Percentiles rank a stretch among this genome's conserved stretches.
phyloP scores from a whole-genome alignment of 2,329 filamentous ascomycete species.

The Chaetomium sp. region DNA sequence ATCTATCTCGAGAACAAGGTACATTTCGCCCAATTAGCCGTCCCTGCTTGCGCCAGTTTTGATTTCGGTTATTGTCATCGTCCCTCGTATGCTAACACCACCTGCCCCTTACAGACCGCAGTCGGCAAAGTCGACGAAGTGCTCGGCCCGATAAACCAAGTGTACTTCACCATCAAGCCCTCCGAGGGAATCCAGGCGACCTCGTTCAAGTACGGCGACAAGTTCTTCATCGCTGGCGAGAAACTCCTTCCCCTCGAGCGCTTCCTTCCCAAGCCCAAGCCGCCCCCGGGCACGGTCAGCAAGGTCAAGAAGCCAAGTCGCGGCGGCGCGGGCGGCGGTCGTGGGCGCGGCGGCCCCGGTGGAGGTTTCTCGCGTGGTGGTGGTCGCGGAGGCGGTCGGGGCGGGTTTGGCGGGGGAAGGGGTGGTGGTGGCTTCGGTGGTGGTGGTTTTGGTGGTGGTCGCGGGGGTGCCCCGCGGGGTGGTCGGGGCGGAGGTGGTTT shows the following conservation, averaged over 20 bases:
- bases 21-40: slow-evolving; percentile 9
- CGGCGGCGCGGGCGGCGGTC: slow-evolving; percentile 50
- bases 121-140: slow-evolving; percentile 98
- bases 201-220: slow-evolving; percentile 93
- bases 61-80: too few relatives aligned
- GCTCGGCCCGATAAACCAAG: slow-evolving; percentile 92
- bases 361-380: slow-evolving; percentile 31
- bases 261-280: slow-evolving; percentile 94
- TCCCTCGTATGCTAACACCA: neutral
- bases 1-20: slow-evolving; percentile 99
- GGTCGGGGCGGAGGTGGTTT: slow-evolving; percentile 28
- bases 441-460: slow-evolving; percentile 29
- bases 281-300: slow-evolving; percentile 54
- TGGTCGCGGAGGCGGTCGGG: slow-evolving; percentile 29
- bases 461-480: slow-evolving; percentile 13
- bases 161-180: slow-evolving; percentile 97
- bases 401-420: slow-evolving; percentile 21
- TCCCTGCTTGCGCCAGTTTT: neutral
- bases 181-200: slow-evolving; percentile 91
- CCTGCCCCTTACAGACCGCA: slow-evolving; percentile 46
- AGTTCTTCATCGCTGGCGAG: slow-evolving; percentile 92
- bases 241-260: slow-evolving; percentile 92
- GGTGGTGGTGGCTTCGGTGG: slow-evolving; percentile 29
- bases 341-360: slow-evolving; percentile 34
- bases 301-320: slow-evolving; percentile 56